phyloP scores from a whole-genome alignment of 1,284 basidiomycete species.

The Sanguinoderma infundibulare region DNA sequence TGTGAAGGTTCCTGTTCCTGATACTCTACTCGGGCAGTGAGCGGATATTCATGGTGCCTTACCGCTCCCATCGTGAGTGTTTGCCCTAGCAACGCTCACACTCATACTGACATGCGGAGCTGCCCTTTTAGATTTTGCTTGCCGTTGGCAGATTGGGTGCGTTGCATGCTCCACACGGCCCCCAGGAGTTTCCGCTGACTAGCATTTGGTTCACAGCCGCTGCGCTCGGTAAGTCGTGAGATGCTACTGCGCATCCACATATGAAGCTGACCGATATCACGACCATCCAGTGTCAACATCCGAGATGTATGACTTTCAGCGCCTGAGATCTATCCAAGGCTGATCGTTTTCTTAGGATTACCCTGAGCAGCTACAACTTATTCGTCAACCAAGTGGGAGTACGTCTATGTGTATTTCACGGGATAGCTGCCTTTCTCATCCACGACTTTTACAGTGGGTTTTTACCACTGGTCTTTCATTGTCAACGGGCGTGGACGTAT shows the following conservation, averaged over 20 bases:
- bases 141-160: slow-evolving; percentile 23
- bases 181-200: neutral
- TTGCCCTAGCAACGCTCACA: neutral
- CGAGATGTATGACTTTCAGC: slow-evolving; percentile 36
- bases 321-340: neutral
- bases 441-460: slow-evolving; percentile 47
- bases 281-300: slow-evolving; percentile 36
- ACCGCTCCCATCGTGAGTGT: slow-evolving; percentile 43
- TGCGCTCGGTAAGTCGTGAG: slow-evolving; percentile 18
- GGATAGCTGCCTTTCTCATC: slow-evolving; percentile 3
- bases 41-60: slow-evolving; percentile 41
- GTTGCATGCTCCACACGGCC: neutral
- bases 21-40: slow-evolving; percentile 33
- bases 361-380: slow-evolving; percentile 36
- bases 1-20: neutral
- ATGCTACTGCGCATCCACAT: neutral
- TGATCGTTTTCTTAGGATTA: slow-evolving; percentile 34
- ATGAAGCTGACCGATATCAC: neutral
- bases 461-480: slow-evolving; percentile 59
- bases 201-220: slow-evolving; percentile 1
- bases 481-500: slow-evolving; percentile 53
- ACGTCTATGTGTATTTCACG: slow-evolving; percentile 1
- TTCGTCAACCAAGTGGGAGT: slow-evolving; percentile 29
- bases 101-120: neutral
- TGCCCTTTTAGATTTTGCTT: slow-evolving; percentile 14